Conservation (phyloP, 2,329 filamentous ascomycete genomes). For the Cercospora sp. region DNA sequence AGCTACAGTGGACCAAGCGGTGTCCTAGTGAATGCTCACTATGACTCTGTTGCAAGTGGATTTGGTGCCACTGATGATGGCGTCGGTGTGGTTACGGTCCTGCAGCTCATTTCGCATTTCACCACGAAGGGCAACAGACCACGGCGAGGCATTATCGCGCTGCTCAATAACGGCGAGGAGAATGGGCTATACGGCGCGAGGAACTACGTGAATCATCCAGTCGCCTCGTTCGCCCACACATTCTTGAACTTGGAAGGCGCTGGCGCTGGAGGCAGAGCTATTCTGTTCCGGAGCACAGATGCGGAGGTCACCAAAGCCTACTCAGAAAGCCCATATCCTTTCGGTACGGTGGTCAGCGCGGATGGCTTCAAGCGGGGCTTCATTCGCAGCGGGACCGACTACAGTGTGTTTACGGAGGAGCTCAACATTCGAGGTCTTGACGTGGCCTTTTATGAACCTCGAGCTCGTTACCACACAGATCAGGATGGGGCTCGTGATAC, state of each 20-base stretch:
- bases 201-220: conserved; percentile 79
- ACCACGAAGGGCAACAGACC: conserved; percentile 68
- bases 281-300: conserved; percentile 85
- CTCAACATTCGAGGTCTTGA: conserved; percentile 82
- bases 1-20: conserved; percentile 58
- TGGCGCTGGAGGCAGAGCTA: conserved; percentile 84
- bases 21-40: conserved; percentile 91
- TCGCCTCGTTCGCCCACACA: conserved; percentile 76
- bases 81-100: conserved; percentile 78
- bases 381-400: conserved; percentile 86
- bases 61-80: conserved; percentile 94
- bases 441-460: conserved; percentile 84
- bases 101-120: conserved; percentile 87
- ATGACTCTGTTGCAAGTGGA: conserved; percentile 88
- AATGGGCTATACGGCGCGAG: conserved; percentile 85
- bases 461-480: conserved; percentile 85
- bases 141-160: conserved; percentile 74
- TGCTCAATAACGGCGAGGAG: conserved; percentile 96
- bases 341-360: conserved; percentile 76
- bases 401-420: conserved; percentile 73
- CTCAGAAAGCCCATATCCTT: conserved; percentile 68
- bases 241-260: conserved; percentile 96
- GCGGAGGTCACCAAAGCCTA: conserved; percentile 82
- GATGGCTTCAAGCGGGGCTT: conserved; percentile 81
- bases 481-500: conserved; percentile 84